These are phyloP conservation scores for Dictyostelium purpureum DNA, from an alignment of 78 protist genomes.

Conservation along the genomic window DNA sequence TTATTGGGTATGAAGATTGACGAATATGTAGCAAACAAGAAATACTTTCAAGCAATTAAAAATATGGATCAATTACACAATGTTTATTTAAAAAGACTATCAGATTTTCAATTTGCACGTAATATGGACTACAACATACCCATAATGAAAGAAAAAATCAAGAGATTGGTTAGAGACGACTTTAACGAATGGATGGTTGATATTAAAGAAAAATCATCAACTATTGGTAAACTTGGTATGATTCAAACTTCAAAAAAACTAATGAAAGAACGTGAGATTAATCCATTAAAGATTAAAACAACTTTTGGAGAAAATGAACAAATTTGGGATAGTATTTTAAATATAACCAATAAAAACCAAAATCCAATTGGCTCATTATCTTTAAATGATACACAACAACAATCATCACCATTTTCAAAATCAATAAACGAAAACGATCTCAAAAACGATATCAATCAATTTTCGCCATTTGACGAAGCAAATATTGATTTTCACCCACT, in stretches of 20 bases:
- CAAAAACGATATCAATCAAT: slow-evolving; percentile 11
- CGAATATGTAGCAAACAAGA: slow-evolving; percentile 35
- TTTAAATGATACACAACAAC: neutral
- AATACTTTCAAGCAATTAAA: slow-evolving; percentile 56
- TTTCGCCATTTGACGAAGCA: slow-evolving; percentile 65
- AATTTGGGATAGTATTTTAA: slow-evolving; percentile 54
- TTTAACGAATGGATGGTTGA: slow-evolving; percentile 77
- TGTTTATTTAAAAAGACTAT: slow-evolving; percentile 38
- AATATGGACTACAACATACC: slow-evolving; percentile 74
- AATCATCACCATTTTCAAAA: neutral
- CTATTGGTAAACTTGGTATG: slow-evolving; percentile 76
- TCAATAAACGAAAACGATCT: slow-evolving; percentile 11
- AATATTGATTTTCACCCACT: slow-evolving; percentile 64
- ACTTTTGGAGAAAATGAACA: slow-evolving; percentile 66
- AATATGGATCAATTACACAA: slow-evolving; percentile 76
- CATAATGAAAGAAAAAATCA: slow-evolving; percentile 24
- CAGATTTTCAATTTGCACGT: slow-evolving; percentile 73
- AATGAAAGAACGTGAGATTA: slow-evolving; percentile 55
- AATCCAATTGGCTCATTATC: slow-evolving; percentile 38
- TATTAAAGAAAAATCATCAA: slow-evolving; percentile 60
- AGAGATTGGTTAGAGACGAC: slow-evolving; percentile 69
- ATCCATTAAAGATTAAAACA: slow-evolving; percentile 68
- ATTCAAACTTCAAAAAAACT: slow-evolving; percentile 52
- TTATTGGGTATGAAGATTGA: slow-evolving; percentile 64
- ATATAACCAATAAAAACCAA: slow-evolving; percentile 9